These are phyloP conservation scores for Wickerhamiella azymoides DNA, from an alignment of 805 yeast genomes.

Conservation along the genomic window DNA sequence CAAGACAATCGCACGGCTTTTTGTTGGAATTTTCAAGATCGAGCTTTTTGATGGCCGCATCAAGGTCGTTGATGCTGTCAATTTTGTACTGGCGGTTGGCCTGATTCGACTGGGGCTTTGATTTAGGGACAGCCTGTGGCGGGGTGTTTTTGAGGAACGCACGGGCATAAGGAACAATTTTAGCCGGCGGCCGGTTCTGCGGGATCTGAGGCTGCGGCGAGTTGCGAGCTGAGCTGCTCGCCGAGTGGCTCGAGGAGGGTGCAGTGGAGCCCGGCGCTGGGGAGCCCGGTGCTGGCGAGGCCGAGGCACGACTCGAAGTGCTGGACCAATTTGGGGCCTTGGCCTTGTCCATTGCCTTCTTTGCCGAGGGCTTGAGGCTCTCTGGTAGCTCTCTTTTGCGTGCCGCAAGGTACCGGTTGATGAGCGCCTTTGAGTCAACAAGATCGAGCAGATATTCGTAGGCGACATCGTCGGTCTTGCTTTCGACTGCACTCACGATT, in stretches of 20 bases:
- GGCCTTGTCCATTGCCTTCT: slow-evolving; percentile 5
- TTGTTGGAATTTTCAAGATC: slow-evolving; percentile 30
- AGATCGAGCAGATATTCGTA: slow-evolving; percentile 13
- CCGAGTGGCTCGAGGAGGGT: too few species aligned
- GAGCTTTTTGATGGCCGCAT: slow-evolving; percentile 42
- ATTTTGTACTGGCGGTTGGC: slow-evolving; percentile 28
- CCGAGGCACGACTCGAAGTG: not conserved
- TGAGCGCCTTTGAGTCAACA: slow-evolving; percentile 8
- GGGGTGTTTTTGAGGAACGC: not conserved
- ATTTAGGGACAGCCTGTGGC: not conserved
- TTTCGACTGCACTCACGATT: slow-evolving; percentile 12
- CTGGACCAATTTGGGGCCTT: not conserved
- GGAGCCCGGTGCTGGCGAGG: not conserved
- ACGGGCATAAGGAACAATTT: not conserved
- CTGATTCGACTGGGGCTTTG: not conserved
- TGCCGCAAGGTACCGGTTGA: slow-evolving; percentile 11
- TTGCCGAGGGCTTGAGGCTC: slow-evolving; percentile 3
- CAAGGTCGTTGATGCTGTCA: slow-evolving; percentile 50
- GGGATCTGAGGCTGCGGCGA: not conserved
- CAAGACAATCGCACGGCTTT: slow-evolving; percentile 66
- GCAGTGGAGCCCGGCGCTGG: not conserved
- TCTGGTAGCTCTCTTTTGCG: slow-evolving; percentile 5
- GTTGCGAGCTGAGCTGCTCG: not conserved
- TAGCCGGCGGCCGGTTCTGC: not conserved
- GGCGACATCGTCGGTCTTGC: slow-evolving; percentile 14